These are phyloP conservation scores for Cryomyces minteri DNA, from an alignment of 495 filamentous ascomycete species.

Conservation along the genomic window DNA sequence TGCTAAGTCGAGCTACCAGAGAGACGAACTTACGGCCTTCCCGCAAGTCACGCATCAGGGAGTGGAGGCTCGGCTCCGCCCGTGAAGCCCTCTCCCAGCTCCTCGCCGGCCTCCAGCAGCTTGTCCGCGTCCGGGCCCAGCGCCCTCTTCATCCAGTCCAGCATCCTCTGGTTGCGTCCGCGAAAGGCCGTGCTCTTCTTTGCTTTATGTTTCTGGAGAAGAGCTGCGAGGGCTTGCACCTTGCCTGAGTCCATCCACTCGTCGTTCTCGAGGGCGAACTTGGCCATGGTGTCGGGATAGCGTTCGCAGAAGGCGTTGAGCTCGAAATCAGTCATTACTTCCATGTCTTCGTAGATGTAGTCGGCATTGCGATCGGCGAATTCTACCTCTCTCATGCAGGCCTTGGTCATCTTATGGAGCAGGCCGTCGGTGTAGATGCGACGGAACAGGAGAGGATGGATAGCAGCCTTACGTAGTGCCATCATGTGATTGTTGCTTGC, in stretches of 20 bases:
- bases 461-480: slow-evolving; percentile 78
- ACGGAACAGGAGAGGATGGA: slow-evolving; percentile 79
- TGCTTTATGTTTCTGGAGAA: slow-evolving; percentile 47
- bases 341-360: slow-evolving; percentile 53
- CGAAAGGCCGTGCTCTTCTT: no score
- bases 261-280: slow-evolving; percentile 48
- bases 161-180: no score
- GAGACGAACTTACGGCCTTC: no score
- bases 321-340: slow-evolving; percentile 61
- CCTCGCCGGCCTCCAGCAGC: no score
- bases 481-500: slow-evolving; percentile 58
- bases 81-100: no score
- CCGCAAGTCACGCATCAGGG: no score
- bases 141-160: no score
- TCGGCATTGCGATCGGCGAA: slow-evolving; percentile 40
- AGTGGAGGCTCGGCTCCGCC: no score
- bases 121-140: no score
- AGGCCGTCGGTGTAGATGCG: slow-evolving; percentile 54
- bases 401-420: slow-evolving; percentile 60
- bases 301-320: slow-evolving; percentile 61
- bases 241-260: slow-evolving; percentile 94
- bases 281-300: slow-evolving; percentile 46
- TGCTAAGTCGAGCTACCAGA: no score
- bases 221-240: slow-evolving; percentile 52
- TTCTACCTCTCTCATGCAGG: slow-evolving; percentile 45